These are phyloP conservation scores for Nothopassalora personata DNA, from an alignment of 2,329 filamentous ascomycete species.

Conservation along the genomic window DNA sequence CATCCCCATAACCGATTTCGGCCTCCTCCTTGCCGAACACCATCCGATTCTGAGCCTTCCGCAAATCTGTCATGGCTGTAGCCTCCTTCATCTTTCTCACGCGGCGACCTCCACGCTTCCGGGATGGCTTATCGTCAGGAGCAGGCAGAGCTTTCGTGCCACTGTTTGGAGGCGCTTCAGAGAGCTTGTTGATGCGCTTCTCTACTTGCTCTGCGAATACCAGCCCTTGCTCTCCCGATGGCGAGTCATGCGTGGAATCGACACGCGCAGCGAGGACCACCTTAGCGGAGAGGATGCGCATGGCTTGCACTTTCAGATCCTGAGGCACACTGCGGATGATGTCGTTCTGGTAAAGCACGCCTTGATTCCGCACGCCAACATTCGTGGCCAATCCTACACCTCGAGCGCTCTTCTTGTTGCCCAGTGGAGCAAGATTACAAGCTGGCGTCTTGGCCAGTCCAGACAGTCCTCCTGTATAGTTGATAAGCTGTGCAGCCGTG, in stretches of 20 bases:
- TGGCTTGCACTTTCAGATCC: conserved; percentile 86
- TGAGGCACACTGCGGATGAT: conserved; percentile 79
- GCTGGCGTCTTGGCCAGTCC: conserved; percentile 87
- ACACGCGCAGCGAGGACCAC: conserved; percentile 88
- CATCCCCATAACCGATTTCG: conserved; percentile 87
- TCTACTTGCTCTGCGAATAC: conserved; percentile 77
- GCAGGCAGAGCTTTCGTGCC: conserved; percentile 80
- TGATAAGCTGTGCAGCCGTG: conserved; percentile 93
- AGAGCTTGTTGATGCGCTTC: conserved; percentile 84
- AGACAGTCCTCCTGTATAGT: conserved; percentile 81
- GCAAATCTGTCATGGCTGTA: conserved; percentile 90
- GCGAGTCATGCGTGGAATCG: conserved; percentile 75
- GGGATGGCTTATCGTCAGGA: conserved; percentile 88
- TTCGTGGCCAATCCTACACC: conserved; percentile 81
- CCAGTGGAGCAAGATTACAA: conserved; percentile 86
- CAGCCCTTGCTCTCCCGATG: conserved; percentile 77
- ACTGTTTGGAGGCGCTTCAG: conserved; percentile 84
- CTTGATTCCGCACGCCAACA: conserved; percentile 82
- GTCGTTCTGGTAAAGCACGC: conserved; percentile 86
- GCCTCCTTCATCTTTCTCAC: conserved; percentile 95
- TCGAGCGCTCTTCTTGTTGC: conserved; percentile 77
- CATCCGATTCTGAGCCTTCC: conserved; percentile 94
- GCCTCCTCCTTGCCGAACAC: conserved; percentile 93
- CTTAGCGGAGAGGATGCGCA: conserved; percentile 91
- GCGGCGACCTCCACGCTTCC: conserved; percentile 84